Evolutionary conservation across 495 filamentous ascomycete genomes (phyloP).

Genomic region (Penicillium simplicissimum): DNA sequence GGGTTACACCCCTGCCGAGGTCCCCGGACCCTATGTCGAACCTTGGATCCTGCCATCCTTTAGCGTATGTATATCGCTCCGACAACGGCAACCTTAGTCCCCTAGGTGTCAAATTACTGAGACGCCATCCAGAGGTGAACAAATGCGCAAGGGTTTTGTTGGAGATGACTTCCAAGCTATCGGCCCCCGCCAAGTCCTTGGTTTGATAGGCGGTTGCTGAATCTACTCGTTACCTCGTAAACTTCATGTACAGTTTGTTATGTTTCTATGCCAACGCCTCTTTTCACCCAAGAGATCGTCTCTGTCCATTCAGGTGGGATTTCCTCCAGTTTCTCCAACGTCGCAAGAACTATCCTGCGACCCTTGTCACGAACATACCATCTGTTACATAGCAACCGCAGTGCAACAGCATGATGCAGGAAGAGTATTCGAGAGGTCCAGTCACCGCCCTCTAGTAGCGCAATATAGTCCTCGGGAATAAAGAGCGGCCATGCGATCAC

Average conservation of each 20-base stretch:
- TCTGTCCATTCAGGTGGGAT: conserved; percentile 35
- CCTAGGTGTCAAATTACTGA: not conserved
- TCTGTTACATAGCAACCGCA: conserved; percentile 39
- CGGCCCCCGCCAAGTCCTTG: not conserved
- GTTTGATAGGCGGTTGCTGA: not conserved
- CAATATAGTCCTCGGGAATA: conserved; percentile 32
- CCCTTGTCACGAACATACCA: conserved; percentile 45
- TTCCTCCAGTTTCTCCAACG: conserved; percentile 30
- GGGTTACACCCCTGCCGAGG: not conserved
- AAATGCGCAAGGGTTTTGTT: not conserved
- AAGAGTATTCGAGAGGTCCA: conserved; percentile 43
- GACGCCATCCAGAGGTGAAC: not conserved
- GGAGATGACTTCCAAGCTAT: not conserved
- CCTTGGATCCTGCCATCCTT: not conserved
- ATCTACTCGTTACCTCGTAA: not conserved
- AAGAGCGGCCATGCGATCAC: conserved; percentile 41
- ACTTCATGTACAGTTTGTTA: not conserved
- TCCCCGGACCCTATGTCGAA: not conserved
- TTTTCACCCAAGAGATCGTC: conserved; percentile 37
- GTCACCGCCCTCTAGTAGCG: conserved; percentile 32
- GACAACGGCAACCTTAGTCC: not conserved
- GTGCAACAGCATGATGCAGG: conserved; percentile 37
- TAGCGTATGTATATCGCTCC: not conserved
- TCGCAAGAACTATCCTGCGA: conserved; percentile 36
- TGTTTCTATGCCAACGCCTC: conserved; percentile 23